Conservation (phyloP, 345 rosid genomes). For the Nephelium lappaceum region DNA sequence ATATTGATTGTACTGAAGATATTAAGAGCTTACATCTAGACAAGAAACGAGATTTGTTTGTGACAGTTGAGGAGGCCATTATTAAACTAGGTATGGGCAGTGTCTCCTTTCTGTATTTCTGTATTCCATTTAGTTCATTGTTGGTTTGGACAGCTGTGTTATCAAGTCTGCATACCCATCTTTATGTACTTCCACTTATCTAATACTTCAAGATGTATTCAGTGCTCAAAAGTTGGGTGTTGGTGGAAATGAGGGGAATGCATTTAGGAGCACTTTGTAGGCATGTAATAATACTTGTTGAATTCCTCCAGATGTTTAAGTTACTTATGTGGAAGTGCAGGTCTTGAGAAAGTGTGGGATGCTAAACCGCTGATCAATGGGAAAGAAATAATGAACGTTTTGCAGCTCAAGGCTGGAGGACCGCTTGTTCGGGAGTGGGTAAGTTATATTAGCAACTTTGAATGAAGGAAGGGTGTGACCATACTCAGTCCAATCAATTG, state of each 20-base stretch:
- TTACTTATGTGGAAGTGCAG: conserved; percentile 40
- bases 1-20: conserved; percentile 38
- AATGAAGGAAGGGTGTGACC: background rate
- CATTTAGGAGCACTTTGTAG: background rate
- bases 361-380: conserved; percentile 81
- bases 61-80: conserved; percentile 55
- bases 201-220: background rate
- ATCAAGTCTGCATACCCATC: background rate
- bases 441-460: background rate
- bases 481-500: background rate
- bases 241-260: background rate
- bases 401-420: background rate
- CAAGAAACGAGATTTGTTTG: conserved; percentile 52
- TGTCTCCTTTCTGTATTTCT: conserved; percentile 11
- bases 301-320: background rate
- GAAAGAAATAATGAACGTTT: conserved; percentile 65
- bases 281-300: background rate
- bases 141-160: background rate
- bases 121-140: background rate
- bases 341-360: conserved; percentile 79
- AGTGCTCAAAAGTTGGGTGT: background rate
- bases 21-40: conserved; percentile 47
- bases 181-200: no score
- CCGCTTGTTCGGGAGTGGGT: background rate
- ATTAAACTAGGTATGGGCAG: conserved; percentile 49